Evolutionary conservation across 306 rosid species (phyloP), one percentile per base, ranked within the genome.

Genomic region (Medicago ruthenica): DNA sequence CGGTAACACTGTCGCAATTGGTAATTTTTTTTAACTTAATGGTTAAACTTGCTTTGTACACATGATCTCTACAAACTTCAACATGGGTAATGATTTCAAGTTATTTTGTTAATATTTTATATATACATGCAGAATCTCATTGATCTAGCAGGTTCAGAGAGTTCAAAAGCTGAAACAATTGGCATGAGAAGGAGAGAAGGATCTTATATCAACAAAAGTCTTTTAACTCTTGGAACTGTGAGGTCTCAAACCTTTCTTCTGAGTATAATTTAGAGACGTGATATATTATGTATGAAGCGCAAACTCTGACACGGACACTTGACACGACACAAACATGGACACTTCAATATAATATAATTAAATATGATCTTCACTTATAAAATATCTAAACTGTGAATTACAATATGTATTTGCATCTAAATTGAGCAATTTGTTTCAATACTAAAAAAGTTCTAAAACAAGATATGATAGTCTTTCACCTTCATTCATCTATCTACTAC

Each of bases 91-190:
- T 81, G 70, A 67, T 80, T 78, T 47, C 73, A 34, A 64, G 53
- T 79, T 60, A 70, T 78, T 85, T 79, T 70, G 69, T 83, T 69
- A 75, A 79, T 67, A 70, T 83, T 81, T 85, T 77, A 79, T 90
- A 86, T 91, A 76, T 84, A 85, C 83, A 60, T 87, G 97, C 98
- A 96, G 99, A 90, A 96, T 88, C 97, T 96, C 87, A 92, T 96
- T 83, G 99, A 96, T 90, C 97, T 96, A 88, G 99, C 99, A 84
- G 99, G 99, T 84, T 96, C 99, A 60, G 99, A 96, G 87, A 96
- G 99, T 84, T 96, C 99, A 37, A 96, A 92, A 89, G 97, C 99
- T 60, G 99, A 96, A 96, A 96, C 99, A 67, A 92, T 92, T 78
- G 99, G 99, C 50, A 67, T 96, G 82, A 85, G 99, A 79, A 91